A percentile compares a stretch with the other conserved stretches of the same genome.
Evolutionary conservation across 805 yeast genomes (phyloP).

Genomic region (Nakazawaea pomicola): DNA sequence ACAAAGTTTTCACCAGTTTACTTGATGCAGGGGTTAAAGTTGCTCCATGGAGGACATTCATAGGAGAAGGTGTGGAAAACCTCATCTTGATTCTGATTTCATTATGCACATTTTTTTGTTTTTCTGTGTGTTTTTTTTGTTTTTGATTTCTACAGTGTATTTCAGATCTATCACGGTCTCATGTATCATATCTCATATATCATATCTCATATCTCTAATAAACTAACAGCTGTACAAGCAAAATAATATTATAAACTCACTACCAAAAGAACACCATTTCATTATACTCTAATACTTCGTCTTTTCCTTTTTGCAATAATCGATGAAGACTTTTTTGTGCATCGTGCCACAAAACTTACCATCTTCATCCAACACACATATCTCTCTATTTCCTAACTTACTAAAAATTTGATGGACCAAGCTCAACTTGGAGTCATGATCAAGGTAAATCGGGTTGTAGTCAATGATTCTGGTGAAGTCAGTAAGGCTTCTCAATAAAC

Average conservation of each 20-base stretch:
- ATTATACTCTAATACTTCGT: background rate
- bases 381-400: conserved; percentile 44
- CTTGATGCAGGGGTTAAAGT: no score
- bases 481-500: conserved; percentile 23
- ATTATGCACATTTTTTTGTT: no score
- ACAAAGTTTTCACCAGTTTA: no score
- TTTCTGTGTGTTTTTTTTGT: no score
- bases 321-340: conserved; percentile 50
- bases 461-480: conserved; percentile 41
- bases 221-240: background rate
- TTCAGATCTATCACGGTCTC: no score
- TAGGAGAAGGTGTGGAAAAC: no score
- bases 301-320: conserved; percentile 25
- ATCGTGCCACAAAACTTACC: conserved; percentile 47
- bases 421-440: conserved; percentile 41
- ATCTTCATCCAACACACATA: conserved; percentile 37
- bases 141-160: no score
- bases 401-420: conserved; percentile 48
- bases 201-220: background rate
- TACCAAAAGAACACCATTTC: no score
- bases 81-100: no score
- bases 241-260: no score
- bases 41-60: no score
- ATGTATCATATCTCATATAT: no score
- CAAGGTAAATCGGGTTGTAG: conserved; percentile 40